These are phyloP conservation scores for Rhizopus microsporus DNA, from an alignment of 371 early-diverging fungal genomes.

Conservation along the genomic window DNA sequence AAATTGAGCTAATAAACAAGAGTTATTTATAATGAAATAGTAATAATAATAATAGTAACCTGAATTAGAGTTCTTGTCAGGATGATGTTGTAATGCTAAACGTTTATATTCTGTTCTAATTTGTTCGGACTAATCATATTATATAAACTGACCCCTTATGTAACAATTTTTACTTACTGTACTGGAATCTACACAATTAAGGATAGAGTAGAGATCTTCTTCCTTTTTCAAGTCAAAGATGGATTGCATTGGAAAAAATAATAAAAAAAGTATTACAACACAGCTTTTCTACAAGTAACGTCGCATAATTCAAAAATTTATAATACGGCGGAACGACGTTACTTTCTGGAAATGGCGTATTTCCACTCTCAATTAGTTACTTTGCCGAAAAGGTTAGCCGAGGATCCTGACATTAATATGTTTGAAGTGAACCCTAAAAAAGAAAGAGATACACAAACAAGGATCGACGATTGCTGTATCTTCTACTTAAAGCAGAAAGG, in stretches of 20 bases:
- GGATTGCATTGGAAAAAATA: constrained; percentile 19
- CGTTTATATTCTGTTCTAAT: constrained; percentile 31
- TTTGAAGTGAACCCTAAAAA: too few relatives aligned
- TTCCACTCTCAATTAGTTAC: too few relatives aligned
- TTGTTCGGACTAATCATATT: constrained; percentile 18
- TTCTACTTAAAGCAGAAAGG: not conserved
- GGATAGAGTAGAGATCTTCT: constrained; percentile 21
- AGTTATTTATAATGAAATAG: not conserved
- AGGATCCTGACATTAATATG: too few relatives aligned
- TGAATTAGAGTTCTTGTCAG: constrained; percentile 21
- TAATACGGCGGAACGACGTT: not conserved
- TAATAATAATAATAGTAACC: not conserved
- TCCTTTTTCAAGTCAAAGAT: constrained; percentile 20
- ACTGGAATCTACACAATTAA: constrained; percentile 24
- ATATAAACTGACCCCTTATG: not conserved
- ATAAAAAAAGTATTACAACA: not conserved
- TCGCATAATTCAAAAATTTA: too few relatives aligned
- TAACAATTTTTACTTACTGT: constrained; percentile 12
- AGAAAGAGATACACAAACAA: too few relatives aligned
- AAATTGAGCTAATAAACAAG: constrained; percentile 11
- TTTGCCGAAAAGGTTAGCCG: too few relatives aligned
- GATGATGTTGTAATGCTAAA: constrained; percentile 27
- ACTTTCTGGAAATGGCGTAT: too few relatives aligned
- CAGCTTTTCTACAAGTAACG: too few relatives aligned
- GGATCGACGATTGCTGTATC: too few relatives aligned